phyloP scores from a whole-genome alignment of 208 protist genomes.

The Leishmania braziliensis region DNA sequence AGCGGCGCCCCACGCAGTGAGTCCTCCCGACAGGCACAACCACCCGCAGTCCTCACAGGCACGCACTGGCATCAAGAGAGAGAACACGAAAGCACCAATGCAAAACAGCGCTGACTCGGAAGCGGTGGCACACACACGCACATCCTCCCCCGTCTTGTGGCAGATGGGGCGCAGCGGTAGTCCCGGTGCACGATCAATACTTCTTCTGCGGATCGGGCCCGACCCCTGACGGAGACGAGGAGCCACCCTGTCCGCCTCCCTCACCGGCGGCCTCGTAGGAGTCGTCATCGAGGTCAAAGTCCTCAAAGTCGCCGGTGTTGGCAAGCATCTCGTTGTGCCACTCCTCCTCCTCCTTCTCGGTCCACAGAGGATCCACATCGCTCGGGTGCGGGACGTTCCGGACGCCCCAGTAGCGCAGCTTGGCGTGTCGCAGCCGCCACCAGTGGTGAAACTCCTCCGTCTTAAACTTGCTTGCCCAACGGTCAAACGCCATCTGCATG shows the following conservation, averaged over 20 bases:
- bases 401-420: slow-evolving; percentile 90
- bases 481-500: slow-evolving; percentile 94
- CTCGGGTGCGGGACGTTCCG: slow-evolving; percentile 92
- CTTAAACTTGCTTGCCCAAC: slow-evolving; percentile 92
- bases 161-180: too few species aligned
- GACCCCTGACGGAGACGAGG: slow-evolving; percentile 18
- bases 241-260: slow-evolving; percentile 26
- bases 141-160: not conserved
- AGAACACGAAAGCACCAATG: too few species aligned
- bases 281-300: slow-evolving; percentile 85
- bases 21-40: not conserved
- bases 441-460: slow-evolving; percentile 93
- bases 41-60: not conserved
- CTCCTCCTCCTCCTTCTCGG: slow-evolving; percentile 92
- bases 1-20: not conserved
- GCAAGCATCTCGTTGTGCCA: slow-evolving; percentile 92
- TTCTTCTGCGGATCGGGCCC: slow-evolving; percentile 35
- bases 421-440: slow-evolving; percentile 90
- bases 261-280: slow-evolving; percentile 65
- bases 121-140: not conserved
- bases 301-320: slow-evolving; percentile 87
- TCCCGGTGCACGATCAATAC: slow-evolving; percentile 8
- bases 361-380: slow-evolving; percentile 91
- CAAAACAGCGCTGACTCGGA: not conserved
- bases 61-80: not conserved